A percentile compares a stretch with the other conserved stretches of the same genome.
phyloP scores from a whole-genome alignment of 1,139 yeast species.

The Debaryomyces coudertii region DNA sequence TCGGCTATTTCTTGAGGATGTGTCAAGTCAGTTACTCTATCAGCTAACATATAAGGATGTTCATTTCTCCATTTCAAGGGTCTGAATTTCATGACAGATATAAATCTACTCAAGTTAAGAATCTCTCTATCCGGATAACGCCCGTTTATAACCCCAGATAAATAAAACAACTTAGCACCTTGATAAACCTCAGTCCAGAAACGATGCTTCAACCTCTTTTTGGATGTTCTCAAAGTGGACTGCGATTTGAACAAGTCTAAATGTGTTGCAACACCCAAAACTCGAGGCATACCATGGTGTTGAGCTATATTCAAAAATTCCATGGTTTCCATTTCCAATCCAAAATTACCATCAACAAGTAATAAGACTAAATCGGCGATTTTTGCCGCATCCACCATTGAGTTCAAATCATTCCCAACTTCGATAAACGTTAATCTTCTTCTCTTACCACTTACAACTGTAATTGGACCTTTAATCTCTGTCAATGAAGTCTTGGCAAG shows the following conservation, averaged over 20 bases:
- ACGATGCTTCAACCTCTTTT: conserved; percentile 88
- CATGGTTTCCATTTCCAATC: conserved; percentile 99
- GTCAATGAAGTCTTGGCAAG: conserved; percentile 84
- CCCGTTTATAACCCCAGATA: conserved; percentile 95
- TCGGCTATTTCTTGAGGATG: conserved; percentile 83
- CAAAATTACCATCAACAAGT: conserved; percentile 95
- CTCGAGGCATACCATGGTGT: conserved; percentile 99
- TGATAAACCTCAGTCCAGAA: conserved; percentile 99
- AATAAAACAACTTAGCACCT: conserved; percentile 93
- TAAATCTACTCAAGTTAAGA: conserved; percentile 85
- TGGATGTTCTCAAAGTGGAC: conserved; percentile 86
- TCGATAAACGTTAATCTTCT: conserved; percentile 92
- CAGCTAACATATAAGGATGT: conserved; percentile 92
- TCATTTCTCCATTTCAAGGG: conserved; percentile 99
- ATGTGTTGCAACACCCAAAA: conserved; percentile 94
- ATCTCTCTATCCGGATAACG: conserved; percentile 98
- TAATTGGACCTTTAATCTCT: conserved; percentile 93
- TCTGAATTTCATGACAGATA: conserved; percentile 96
- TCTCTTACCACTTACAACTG: conserved; percentile 96
- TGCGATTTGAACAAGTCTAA: conserved; percentile 91
- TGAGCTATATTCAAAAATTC: conserved; percentile 94
- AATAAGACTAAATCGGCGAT: conserved; percentile 89
- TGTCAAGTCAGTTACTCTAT: conserved; percentile 92
- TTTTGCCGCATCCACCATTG: conserved; percentile 96
- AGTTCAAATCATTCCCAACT: conserved; percentile 87